phyloP scores from a whole-genome alignment of 2,329 filamentous ascomycete genomes.

The Shiraia bambusicola region DNA sequence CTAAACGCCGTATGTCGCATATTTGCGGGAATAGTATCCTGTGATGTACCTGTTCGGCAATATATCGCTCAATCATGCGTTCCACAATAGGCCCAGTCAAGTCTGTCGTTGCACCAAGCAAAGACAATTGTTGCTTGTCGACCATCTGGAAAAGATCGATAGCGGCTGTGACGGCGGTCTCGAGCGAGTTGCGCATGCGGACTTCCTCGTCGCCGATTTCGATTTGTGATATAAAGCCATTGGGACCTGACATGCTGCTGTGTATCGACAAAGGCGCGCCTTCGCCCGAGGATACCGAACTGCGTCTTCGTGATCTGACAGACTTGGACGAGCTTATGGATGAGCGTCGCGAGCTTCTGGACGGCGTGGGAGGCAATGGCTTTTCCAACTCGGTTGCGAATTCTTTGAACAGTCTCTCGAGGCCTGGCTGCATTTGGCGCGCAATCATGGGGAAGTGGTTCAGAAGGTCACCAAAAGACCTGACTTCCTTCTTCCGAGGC shows the following conservation, averaged over 20 bases:
- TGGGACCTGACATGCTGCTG: conserved; percentile 40
- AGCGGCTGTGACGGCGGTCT: conserved; percentile 87
- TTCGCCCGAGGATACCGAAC: conserved; percentile 40
- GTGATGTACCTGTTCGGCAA: conserved; percentile 89
- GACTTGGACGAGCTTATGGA: conserved; percentile 29
- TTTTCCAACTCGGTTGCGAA: conserved; percentile 85
- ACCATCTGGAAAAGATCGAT: conserved; percentile 96
- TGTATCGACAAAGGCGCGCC: conserved; percentile 41
- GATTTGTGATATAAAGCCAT: conserved; percentile 44
- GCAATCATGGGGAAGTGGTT: conserved; percentile 94
- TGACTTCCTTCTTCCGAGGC: conserved; percentile 84
- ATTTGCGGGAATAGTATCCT: conserved; percentile 79
- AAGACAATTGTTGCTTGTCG: conserved; percentile 90
- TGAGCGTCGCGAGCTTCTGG: conserved; percentile 42
- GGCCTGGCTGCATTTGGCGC: conserved; percentile 87
- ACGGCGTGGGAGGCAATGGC: conserved; percentile 73
- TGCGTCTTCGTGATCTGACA: conserved; percentile 23
- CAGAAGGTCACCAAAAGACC: conserved; percentile 84
- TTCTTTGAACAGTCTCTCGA: conserved; percentile 87
- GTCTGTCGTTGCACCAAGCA: conserved; percentile 89
- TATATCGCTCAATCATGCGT: conserved; percentile 89
- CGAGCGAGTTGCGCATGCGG: conserved; percentile 81
- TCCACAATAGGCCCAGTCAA: conserved; percentile 90
- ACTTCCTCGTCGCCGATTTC: conserved; percentile 90
- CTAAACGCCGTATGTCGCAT: conserved; percentile 72